These are phyloP conservation scores for Trichosporon sp. DNA, from an alignment of 1,284 basidiomycete species.

Conservation along the genomic window DNA sequence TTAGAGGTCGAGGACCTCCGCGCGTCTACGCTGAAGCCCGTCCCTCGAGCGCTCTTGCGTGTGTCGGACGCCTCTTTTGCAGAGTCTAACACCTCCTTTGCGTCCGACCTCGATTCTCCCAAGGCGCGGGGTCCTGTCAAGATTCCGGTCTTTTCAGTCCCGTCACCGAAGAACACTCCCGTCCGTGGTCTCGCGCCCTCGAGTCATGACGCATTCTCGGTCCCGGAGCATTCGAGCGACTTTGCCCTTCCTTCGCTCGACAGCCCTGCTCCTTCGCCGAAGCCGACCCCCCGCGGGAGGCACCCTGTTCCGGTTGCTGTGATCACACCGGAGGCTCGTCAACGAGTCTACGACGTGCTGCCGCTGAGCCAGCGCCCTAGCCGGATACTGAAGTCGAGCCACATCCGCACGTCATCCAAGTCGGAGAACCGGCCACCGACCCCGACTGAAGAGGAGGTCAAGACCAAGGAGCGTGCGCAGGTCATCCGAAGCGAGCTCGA, in stretches of 20 bases:
- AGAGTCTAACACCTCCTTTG: constrained; percentile 10
- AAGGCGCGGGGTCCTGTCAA: constrained; percentile 35
- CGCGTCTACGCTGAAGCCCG: background rate
- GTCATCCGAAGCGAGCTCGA: background rate
- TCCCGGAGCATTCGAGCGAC: background rate
- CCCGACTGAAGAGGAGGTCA: background rate
- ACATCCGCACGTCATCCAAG: background rate
- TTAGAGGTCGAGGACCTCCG: background rate
- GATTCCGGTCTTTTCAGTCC: constrained; percentile 25
- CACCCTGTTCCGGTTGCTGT: background rate
- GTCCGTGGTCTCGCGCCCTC: constrained; percentile 3
- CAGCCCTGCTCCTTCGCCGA: background rate
- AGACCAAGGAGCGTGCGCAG: background rate
- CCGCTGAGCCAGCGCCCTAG: background rate
- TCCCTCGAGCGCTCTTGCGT: background rate
- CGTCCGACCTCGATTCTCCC: constrained; percentile 30
- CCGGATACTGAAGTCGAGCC: background rate
- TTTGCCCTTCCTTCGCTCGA: constrained; percentile 10
- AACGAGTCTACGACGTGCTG: background rate
- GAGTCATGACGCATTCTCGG: background rate
- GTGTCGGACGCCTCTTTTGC: background rate
- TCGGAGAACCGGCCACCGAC: background rate
- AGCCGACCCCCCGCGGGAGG: background rate
- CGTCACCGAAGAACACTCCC: background rate
- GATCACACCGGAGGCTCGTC: background rate